A percentile compares a stretch with the other conserved stretches of the same genome.
Conservation (phyloP, 2,329 filamentous ascomycete species). For the Sporothrix humicola region DNA sequence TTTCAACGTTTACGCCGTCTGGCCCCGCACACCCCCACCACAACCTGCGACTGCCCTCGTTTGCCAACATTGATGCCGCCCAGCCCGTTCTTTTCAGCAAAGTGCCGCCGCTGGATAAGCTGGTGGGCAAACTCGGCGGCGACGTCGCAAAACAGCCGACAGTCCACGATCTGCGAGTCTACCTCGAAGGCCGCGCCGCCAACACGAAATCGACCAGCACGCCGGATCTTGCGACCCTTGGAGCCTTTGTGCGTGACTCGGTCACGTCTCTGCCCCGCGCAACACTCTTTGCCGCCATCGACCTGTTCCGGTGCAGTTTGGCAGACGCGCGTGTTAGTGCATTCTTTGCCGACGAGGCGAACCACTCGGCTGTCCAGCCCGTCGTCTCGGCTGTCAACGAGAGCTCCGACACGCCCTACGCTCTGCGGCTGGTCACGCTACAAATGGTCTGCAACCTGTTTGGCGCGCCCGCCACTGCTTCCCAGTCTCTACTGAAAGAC, state of each 20-base stretch:
- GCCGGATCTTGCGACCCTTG: slow-evolving; percentile 71
- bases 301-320: slow-evolving; percentile 79
- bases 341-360: slow-evolving; percentile 78
- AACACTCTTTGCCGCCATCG: slow-evolving; percentile 79
- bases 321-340: slow-evolving; percentile 79
- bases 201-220: slow-evolving; percentile 63
- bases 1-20: background rate
- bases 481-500: slow-evolving; percentile 64
- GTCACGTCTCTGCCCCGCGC: slow-evolving; percentile 64
- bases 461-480: slow-evolving; percentile 63
- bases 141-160: slow-evolving; percentile 56
- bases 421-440: slow-evolving; percentile 79
- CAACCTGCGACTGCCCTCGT: slow-evolving; percentile 73
- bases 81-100: slow-evolving; percentile 77
- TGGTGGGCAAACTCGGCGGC: slow-evolving; percentile 76
- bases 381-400: slow-evolving; percentile 65
- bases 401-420: slow-evolving; percentile 68
- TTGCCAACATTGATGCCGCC: slow-evolving; percentile 48
- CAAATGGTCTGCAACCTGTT: slow-evolving; percentile 88
- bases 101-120: slow-evolving; percentile 79
- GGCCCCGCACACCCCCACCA: slow-evolving; percentile 73
- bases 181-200: slow-evolving; percentile 67
- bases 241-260: slow-evolving; percentile 62
- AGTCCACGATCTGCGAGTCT: slow-evolving; percentile 69
- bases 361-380: slow-evolving; percentile 65